Conservation (phyloP, 306 rosid species). For the Prunus fruticosa region DNA sequence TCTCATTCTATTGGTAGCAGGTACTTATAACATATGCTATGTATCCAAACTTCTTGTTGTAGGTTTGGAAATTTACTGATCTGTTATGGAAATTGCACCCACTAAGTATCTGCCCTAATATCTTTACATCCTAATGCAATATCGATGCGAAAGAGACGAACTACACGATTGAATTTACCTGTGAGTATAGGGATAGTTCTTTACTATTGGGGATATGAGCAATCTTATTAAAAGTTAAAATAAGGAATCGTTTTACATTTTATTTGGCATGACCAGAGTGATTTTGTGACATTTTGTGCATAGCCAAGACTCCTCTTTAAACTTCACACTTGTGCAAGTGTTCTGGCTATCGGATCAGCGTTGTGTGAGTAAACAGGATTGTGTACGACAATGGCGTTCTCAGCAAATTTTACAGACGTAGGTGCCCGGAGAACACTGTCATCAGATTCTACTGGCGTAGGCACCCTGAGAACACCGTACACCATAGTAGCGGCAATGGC, state of each 20-base stretch:
- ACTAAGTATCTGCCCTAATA: neutral
- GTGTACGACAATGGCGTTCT: neutral
- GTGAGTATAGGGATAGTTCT: neutral
- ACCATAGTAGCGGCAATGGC: slow-evolving; percentile 35
- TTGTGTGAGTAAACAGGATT: slow-evolving; percentile 4
- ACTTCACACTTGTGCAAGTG: slow-evolving; percentile 1
- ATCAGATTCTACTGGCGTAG: slow-evolving; percentile 19
- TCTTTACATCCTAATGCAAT: neutral
- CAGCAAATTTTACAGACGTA: slow-evolving; percentile 21
- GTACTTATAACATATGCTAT: slow-evolving; percentile 20
- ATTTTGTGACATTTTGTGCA: neutral
- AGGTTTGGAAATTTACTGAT: neutral
- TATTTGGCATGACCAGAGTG: neutral
- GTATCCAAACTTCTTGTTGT: neutral
- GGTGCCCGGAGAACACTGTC: slow-evolving; percentile 29
- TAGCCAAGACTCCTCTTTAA: neutral
- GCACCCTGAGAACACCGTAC: slow-evolving; percentile 28
- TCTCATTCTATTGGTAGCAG: slow-evolving; percentile 26
- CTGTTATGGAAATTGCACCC: neutral
- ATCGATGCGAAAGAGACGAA: neutral
- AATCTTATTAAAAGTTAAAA: neutral
- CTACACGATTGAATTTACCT: neutral
- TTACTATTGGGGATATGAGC: neutral
- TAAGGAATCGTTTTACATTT: neutral
- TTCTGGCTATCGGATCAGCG: slow-evolving; percentile 13